These are phyloP conservation scores for Termitomyces sp. DNA, from an alignment of 768 basidiomycete species.

Conservation along the genomic window DNA sequence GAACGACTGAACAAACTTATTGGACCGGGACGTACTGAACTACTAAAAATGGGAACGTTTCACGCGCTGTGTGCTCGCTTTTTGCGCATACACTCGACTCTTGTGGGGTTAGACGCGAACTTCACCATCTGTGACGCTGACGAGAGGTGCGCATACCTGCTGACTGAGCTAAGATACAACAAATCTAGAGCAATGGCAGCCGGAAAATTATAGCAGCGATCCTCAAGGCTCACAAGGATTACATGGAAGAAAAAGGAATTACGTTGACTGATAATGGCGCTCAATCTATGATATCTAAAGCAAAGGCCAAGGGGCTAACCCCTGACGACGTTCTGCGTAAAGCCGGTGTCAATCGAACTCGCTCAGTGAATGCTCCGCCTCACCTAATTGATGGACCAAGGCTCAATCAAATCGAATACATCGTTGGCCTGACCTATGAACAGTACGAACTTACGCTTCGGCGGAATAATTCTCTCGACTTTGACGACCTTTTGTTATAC, in stretches of 20 bases:
- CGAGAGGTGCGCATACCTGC: constrained; percentile 49
- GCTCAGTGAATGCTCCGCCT: not conserved
- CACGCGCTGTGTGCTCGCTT: constrained; percentile 73
- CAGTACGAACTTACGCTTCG: constrained; percentile 62
- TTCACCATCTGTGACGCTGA: constrained; percentile 83
- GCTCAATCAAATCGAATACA: constrained; percentile 27
- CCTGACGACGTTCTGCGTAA: constrained; percentile 33
- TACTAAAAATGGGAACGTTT: constrained; percentile 71
- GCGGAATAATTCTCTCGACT: constrained; percentile 72
- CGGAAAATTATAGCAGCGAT: constrained; percentile 61
- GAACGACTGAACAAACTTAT: constrained; percentile 62
- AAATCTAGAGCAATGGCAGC: constrained; percentile 28
- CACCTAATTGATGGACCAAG: not conserved
- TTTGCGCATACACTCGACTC: constrained; percentile 56
- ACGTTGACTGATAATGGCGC: constrained; percentile 50
- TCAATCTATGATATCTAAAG: constrained; percentile 65
- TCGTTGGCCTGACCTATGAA: constrained; percentile 51
- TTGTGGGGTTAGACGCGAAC: constrained; percentile 59
- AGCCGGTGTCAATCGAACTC: constrained; percentile 10
- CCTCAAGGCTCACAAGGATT: constrained; percentile 51
- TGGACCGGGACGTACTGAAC: constrained; percentile 49
- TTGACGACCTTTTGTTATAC: constrained; percentile 78
- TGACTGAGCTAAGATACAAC: not conserved
- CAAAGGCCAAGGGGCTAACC: constrained; percentile 60
- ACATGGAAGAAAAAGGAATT: constrained; percentile 41